Conservation (phyloP, 2,329 filamentous ascomycete species). For the Phaeomoniella chlamydospora region DNA sequence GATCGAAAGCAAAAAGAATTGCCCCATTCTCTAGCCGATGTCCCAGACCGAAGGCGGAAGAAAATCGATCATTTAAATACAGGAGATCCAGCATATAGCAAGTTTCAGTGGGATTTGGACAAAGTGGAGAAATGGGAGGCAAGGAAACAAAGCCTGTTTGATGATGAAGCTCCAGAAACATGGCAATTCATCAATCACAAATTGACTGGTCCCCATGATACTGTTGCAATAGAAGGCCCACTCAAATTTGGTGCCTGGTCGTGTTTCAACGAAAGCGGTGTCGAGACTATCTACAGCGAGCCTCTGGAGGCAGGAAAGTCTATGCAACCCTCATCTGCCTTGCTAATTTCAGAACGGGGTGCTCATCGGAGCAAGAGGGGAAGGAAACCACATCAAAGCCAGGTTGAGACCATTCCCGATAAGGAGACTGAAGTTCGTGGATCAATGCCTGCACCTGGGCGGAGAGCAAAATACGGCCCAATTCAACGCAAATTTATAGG, state of each 20-base stretch:
- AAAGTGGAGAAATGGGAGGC: conserved; percentile 23
- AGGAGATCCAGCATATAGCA: conserved; percentile 12
- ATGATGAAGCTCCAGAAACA: conserved; percentile 8
- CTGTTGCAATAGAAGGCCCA: not conserved
- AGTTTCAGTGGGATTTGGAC: conserved; percentile 17
- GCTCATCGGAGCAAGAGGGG: not conserved
- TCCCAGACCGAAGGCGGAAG: conserved; percentile 11
- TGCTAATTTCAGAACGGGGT: not conserved
- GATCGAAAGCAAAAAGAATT: conserved; percentile 5
- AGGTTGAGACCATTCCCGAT: not conserved
- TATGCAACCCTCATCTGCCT: not conserved
- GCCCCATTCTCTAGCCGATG: conserved; percentile 17
- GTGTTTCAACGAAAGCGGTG: not conserved
- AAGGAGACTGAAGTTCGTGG: not conserved
- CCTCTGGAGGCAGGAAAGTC: not conserved
- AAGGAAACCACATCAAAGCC: too few relatives aligned
- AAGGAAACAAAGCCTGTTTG: conserved; percentile 15
- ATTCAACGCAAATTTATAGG: not conserved
- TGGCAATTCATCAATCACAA: conserved; percentile 22
- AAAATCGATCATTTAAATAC: conserved; percentile 6
- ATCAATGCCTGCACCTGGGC: not conserved
- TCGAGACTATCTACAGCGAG: not conserved
- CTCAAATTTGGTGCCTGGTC: conserved; percentile 13
- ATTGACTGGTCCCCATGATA: not conserved
- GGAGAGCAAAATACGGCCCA: not conserved